phyloP scores from a whole-genome alignment of 352 stramenopile species.

The Pythium aquatile region DNA sequence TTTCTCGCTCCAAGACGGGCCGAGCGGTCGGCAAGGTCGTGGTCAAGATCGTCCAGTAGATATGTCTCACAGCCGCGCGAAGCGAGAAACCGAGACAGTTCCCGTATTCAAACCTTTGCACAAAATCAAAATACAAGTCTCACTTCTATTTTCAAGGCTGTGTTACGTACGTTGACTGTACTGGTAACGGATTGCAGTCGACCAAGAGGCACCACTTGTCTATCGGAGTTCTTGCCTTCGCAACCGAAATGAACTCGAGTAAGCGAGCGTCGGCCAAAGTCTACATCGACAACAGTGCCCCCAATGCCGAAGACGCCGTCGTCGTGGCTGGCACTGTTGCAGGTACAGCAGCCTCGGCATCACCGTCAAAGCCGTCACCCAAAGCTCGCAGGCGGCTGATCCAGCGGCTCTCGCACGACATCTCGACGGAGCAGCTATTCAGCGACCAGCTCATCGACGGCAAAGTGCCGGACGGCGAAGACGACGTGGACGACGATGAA shows the following conservation, averaged over 20 bases:
- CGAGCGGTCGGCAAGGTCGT: conserved; percentile 29
- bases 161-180: too few relatives aligned
- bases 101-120: too few relatives aligned
- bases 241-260: conserved; percentile 10
- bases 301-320: not conserved
- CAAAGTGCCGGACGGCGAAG: conserved; percentile 54
- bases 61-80: too few relatives aligned
- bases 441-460: conserved; percentile 58
- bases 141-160: too few relatives aligned
- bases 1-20: conserved; percentile 35
- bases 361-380: not conserved
- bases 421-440: conserved; percentile 69
- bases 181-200: not conserved
- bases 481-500: conserved; percentile 43
- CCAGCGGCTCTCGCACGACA: conserved; percentile 48
- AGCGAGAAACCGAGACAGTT: too few relatives aligned
- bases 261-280: conserved; percentile 30
- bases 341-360: too few relatives aligned
- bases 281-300: conserved; percentile 24
- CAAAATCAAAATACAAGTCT: too few relatives aligned
- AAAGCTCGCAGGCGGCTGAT: conserved; percentile 14
- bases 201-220: not conserved
- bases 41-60: not conserved
- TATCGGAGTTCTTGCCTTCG: too few relatives aligned
- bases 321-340: too few relatives aligned